phyloP scores from a whole-genome alignment of 176 grass and related monocot genomes.

The Thinopyrum elongatum region DNA sequence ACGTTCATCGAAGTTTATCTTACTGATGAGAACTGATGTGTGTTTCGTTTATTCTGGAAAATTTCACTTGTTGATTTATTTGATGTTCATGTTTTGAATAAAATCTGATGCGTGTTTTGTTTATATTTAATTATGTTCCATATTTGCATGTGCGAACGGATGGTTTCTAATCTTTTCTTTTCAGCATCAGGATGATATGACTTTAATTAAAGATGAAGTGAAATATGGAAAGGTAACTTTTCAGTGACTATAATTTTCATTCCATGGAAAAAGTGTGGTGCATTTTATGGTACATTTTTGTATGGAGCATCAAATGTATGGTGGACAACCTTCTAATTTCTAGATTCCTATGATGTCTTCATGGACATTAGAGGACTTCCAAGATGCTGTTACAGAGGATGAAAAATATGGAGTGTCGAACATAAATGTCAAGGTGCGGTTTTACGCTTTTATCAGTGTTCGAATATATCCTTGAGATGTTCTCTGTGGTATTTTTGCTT shows the following conservation, averaged over 20 bases:
- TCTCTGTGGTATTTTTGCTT: neutral
- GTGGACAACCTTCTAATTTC: conserved; percentile 13
- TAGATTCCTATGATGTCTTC: conserved; percentile 73
- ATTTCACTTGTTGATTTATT: neutral
- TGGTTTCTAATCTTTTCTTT: neutral
- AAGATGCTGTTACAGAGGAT: conserved; percentile 54
- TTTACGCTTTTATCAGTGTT: neutral
- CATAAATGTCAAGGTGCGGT: conserved; percentile 74
- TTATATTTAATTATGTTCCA: neutral
- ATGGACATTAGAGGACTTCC: conserved; percentile 68
- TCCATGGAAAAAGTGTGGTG: neutral
- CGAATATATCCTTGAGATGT: neutral
- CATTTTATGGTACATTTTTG: conserved; percentile 15
- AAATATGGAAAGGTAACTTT: conserved; percentile 28
- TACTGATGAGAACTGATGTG: no score
- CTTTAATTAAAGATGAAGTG: conserved; percentile 21
- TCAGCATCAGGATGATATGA: conserved; percentile 30
- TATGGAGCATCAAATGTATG: neutral
- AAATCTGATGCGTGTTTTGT: neutral
- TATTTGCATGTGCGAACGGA: neutral
- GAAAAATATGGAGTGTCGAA: conserved; percentile 60
- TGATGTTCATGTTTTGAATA: neutral
- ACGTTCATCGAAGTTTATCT: neutral
- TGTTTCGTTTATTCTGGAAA: neutral
- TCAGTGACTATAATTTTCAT: neutral